Evolutionary conservation across 495 filamentous ascomycete species (phyloP), one percentile per base, ranked within the genome.

Genomic region (Hyaloscypha finlandica): DNA sequence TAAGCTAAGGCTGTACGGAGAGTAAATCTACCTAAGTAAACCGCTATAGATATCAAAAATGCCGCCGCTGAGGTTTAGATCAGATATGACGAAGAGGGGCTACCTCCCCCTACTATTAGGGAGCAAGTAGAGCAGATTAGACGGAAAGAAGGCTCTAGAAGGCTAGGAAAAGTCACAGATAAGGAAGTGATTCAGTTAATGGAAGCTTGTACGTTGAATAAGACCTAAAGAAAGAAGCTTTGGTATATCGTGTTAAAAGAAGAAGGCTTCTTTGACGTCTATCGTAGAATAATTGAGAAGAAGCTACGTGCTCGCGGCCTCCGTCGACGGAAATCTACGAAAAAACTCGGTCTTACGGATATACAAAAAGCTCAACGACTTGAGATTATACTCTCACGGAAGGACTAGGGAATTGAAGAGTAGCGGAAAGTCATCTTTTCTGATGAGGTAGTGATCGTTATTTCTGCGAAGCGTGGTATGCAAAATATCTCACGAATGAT

Each of bases 291-390:
- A n/a, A n/a, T n/a, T n/a, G n/a, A n/a, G n/a, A n/a, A n/a, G n/a
- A 64, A 64, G 62, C 20, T 64, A 35, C 30, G 30, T 11, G 45
- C 30, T 11, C 45, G 53, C 4, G 48, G 48, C 20, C 62, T 64
- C 11, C 29, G 22, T 14, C 12, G 29, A n/a, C 5, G 9, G 6
- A 64, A 64, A 64, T 64, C 3, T 3, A 64, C 51, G 16, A 64
- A 64, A 48, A 64, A 64, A 32, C 48, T 56, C 9, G 62, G 51
- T n/a, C 33, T 64, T 33, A 64, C 42, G 35, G 48, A 64, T n/a
- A 64, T 64, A 33, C 37, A n/a, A n/a, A n/a, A n/a, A n/a, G n/a
- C n/a, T n/a, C n/a, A n/a, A n/a, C n/a, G n/a, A n/a, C n/a, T n/a
- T 42, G 25, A 62, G 22, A 51, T 62, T 29, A 32, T 48, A 3